Percentiles rank a stretch among this genome's conserved stretches.
Conservation (phyloP, 176 grass and related monocot genomes). For the Otatea glauca region DNA sequence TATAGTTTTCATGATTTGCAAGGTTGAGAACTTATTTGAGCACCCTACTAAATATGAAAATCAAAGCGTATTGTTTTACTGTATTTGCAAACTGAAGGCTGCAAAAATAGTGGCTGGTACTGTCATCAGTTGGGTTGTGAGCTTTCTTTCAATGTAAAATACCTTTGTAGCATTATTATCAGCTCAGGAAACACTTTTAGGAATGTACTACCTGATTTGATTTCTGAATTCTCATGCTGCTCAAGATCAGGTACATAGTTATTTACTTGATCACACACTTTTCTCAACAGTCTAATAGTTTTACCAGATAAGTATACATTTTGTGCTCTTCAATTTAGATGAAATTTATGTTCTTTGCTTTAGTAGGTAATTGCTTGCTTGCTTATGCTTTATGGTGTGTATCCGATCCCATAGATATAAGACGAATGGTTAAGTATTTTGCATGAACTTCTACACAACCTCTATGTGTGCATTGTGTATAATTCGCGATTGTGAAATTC, state of each 20-base stretch:
- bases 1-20: slow-evolving; percentile 21
- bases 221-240: slow-evolving; percentile 34
- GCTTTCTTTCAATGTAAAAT: slow-evolving; percentile 15
- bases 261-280: background rate
- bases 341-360: slow-evolving; percentile 17
- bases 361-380: slow-evolving; percentile 1
- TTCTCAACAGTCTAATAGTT: background rate
- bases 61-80: background rate
- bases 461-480: slow-evolving; percentile 27
- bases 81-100: slow-evolving; percentile 8
- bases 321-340: slow-evolving; percentile 12
- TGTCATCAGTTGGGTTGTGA: slow-evolving; percentile 4
- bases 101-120: background rate
- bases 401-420: background rate
- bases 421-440: background rate
- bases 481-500: slow-evolving; percentile 23
- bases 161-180: slow-evolving; percentile 10
- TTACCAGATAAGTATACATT: background rate
- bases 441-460: slow-evolving; percentile 24
- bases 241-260: slow-evolving; percentile 1
- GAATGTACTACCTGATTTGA: slow-evolving; percentile 19
- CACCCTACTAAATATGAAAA: background rate
- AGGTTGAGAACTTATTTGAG: background rate
- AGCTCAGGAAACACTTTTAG: slow-evolving; percentile 8
- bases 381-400: slow-evolving; percentile 37